Evolutionary conservation across 129 eudicot genomes (phyloP).

Genomic region (Glebionis coronaria): DNA sequence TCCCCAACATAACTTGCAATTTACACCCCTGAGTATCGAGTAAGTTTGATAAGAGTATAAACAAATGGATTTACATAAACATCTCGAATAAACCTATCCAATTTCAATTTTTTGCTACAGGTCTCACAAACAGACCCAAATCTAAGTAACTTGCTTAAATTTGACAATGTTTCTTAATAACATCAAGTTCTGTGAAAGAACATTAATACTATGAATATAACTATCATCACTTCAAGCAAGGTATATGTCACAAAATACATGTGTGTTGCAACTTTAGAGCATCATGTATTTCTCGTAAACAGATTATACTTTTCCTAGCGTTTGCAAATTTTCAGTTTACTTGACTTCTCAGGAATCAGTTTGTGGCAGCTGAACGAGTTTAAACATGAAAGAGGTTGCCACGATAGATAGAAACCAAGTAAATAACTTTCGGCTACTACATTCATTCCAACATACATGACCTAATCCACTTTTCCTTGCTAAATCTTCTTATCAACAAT

Average conservation of each 20-base stretch:
- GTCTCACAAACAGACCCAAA: conserved; percentile 2
- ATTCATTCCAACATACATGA: conserved; percentile 7
- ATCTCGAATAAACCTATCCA: too few relatives aligned
- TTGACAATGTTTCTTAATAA: neutral
- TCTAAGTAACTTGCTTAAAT: neutral
- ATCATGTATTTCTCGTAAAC: conserved; percentile 9
- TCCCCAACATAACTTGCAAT: conserved; percentile 1
- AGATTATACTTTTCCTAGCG: conserved; percentile 1
- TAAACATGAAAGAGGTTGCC: conserved; percentile 19
- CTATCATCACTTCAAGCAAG: conserved; percentile 6
- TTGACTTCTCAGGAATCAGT: neutral
- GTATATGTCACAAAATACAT: conserved; percentile 15
- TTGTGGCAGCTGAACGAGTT: conserved; percentile 8
- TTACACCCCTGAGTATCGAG: conserved; percentile 8
- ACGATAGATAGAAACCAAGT: conserved; percentile 8
- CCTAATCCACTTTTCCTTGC: neutral
- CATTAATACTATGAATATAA: neutral
- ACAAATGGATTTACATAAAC: conserved; percentile 2
- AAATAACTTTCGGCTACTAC: conserved; percentile 13
- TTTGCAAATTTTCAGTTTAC: neutral
- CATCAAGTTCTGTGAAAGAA: conserved; percentile 4
- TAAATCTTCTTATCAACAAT: too few relatives aligned
- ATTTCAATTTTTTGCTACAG: too few relatives aligned
- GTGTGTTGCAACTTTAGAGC: conserved; percentile 17
- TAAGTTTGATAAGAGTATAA: neutral